Percentiles rank a stretch among this genome's conserved stretches.
Conservation (phyloP, 495 filamentous ascomycete genomes). For the Penicillium coprophilum region DNA sequence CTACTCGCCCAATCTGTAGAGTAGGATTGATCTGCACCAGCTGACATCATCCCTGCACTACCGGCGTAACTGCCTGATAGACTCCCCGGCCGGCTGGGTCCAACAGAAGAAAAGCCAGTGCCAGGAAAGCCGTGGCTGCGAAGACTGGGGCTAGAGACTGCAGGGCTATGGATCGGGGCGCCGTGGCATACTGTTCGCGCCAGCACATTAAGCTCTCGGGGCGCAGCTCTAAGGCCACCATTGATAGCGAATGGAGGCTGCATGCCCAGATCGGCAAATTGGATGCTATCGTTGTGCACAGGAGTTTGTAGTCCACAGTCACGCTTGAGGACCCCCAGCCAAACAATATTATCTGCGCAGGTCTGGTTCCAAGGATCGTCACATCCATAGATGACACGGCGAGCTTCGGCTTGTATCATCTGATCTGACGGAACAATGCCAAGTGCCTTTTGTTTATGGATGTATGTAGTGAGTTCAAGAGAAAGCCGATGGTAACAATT, state of each 20-base stretch:
- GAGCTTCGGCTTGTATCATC: slow-evolving; percentile 62
- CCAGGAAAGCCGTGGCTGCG: slow-evolving; percentile 39
- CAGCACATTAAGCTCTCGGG: slow-evolving; percentile 34
- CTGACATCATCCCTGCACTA: slow-evolving; percentile 36
- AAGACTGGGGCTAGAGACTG: slow-evolving; percentile 34
- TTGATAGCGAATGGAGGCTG: slow-evolving; percentile 42
- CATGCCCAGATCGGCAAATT: slow-evolving; percentile 40
- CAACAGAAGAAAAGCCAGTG: slow-evolving; percentile 39
- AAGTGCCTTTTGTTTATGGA: slow-evolving; percentile 45
- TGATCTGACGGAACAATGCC: slow-evolving; percentile 58
- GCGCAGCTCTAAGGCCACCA: slow-evolving; percentile 32
- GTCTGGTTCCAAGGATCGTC: slow-evolving; percentile 75
- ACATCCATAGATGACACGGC: slow-evolving; percentile 62
- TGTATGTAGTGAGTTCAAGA: slow-evolving; percentile 56
- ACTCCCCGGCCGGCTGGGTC: slow-evolving; percentile 39
- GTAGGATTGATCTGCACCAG: slow-evolving; percentile 30
- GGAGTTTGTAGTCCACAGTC: slow-evolving; percentile 52
- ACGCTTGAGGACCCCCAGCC: slow-evolving; percentile 67
- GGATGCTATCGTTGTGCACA: slow-evolving; percentile 35
- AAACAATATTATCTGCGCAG: slow-evolving; percentile 62
- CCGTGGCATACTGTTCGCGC: slow-evolving; percentile 27
- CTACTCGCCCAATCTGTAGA: slow-evolving; percentile 45
- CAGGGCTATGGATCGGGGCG: slow-evolving; percentile 29
- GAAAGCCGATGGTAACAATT: slow-evolving; percentile 55
- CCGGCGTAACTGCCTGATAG: slow-evolving; percentile 43